These are phyloP conservation scores for Holtermannia corniformis DNA, from an alignment of 768 basidiomycete species.

Conservation along the genomic window DNA sequence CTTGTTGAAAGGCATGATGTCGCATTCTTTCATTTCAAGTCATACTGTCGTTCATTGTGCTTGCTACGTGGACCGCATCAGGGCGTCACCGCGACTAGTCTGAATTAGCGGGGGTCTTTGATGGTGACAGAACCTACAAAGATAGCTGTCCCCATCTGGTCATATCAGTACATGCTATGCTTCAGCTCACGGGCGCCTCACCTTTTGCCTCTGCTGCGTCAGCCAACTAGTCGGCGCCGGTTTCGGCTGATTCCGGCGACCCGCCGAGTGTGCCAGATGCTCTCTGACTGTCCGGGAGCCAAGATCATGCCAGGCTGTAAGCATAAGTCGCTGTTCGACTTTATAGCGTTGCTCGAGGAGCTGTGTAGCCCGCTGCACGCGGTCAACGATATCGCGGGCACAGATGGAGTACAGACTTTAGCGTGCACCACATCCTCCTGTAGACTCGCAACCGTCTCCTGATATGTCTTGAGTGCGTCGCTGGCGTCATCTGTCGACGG, in stretches of 20 bases:
- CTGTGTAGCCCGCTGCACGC: constrained; percentile 46
- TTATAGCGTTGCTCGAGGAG: constrained; percentile 57
- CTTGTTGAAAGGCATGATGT: too few relatives aligned
- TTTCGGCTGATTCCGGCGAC: constrained; percentile 44
- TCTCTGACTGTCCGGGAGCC: constrained; percentile 58
- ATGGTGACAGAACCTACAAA: too few relatives aligned
- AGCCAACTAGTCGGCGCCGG: constrained; percentile 59
- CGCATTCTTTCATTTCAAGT: too few relatives aligned
- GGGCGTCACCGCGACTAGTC: too few relatives aligned
- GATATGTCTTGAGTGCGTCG: constrained; percentile 60
- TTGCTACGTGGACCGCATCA: too few relatives aligned
- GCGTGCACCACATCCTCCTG: constrained; percentile 53
- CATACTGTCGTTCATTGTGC: too few relatives aligned
- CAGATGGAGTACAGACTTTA: constrained; percentile 39
- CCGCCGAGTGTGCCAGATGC: constrained; percentile 48
- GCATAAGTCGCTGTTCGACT: constrained; percentile 71
- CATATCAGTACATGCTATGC: too few relatives aligned
- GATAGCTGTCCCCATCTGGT: too few relatives aligned
- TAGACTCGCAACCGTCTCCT: constrained; percentile 56
- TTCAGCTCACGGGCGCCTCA: too few relatives aligned
- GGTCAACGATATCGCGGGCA: background rate
- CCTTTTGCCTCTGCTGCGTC: constrained; percentile 54
- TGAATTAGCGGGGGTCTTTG: too few relatives aligned
- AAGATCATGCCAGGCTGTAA: constrained; percentile 60
- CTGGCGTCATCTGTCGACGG: constrained; percentile 51